phyloP scores from a whole-genome alignment of 2,329 filamentous ascomycete genomes.

The Ascochyta pisi region DNA sequence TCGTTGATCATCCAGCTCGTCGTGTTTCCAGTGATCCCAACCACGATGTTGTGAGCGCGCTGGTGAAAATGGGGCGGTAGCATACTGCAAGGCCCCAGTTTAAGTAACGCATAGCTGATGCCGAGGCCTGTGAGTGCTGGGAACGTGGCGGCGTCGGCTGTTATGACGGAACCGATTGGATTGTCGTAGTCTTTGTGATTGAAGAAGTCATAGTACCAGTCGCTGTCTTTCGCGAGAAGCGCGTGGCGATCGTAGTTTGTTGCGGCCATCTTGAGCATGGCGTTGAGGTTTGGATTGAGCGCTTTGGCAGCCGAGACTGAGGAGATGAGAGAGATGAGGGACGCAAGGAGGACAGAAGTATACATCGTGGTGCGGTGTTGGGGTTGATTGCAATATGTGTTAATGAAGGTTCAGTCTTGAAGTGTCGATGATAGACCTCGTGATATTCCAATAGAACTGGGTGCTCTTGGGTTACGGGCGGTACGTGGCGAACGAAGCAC shows the following conservation, averaged over 20 bases:
- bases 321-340: constrained; percentile 20
- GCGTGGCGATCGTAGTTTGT: constrained; percentile 56
- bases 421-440: neutral
- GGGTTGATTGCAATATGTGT: neutral
- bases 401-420: neutral
- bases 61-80: constrained; percentile 60
- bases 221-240: constrained; percentile 50
- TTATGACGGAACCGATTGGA: constrained; percentile 58
- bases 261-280: constrained; percentile 46
- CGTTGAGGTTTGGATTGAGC: constrained; percentile 50
- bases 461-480: neutral
- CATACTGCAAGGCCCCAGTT: constrained; percentile 60
- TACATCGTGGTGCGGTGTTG: constrained; percentile 2
- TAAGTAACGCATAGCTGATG: constrained; percentile 56
- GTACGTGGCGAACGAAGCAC: constrained; percentile 1
- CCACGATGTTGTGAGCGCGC: constrained; percentile 58
- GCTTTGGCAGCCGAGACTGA: constrained; percentile 52
- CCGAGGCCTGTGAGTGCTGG: constrained; percentile 56
- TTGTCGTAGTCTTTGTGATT: constrained; percentile 53
- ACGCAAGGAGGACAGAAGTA: constrained; percentile 4
- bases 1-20: constrained; percentile 61
- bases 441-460: constrained; percentile 6
- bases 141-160: constrained; percentile 61
- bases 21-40: constrained; percentile 57
- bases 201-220: constrained; percentile 60